A percentile compares a stretch with the other conserved stretches of the same genome.
Conservation (phyloP, 306 rosid genomes). For the Luffa acutangula region DNA sequence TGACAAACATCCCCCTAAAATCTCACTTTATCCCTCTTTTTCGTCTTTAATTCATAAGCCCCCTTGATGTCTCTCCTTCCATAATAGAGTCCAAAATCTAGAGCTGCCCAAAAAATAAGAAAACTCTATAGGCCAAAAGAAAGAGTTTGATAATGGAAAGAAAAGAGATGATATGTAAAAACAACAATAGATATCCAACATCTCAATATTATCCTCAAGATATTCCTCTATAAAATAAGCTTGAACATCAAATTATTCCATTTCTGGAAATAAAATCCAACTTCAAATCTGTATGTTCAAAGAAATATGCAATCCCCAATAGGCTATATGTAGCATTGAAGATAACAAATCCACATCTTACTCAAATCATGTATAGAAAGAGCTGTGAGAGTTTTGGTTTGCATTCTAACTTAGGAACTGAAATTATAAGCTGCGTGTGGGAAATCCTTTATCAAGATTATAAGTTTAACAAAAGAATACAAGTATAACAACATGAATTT, state of each 20-base stretch:
- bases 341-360: neutral
- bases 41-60: neutral
- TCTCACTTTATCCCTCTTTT: neutral
- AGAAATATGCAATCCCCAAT: neutral
- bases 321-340: neutral
- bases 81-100: neutral
- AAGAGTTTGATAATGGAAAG: neutral
- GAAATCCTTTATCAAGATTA: neutral
- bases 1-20: neutral
- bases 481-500: neutral
- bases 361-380: neutral
- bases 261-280: neutral
- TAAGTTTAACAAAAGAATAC: neutral
- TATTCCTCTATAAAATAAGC: neutral
- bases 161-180: neutral
- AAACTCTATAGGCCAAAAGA: neutral
- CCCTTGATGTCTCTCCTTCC: neutral
- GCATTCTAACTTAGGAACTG: neutral
- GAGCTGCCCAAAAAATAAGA: neutral
- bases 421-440: neutral
- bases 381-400: neutral
- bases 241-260: neutral
- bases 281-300: neutral
- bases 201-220: neutral
- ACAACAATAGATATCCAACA: neutral